phyloP scores from a whole-genome alignment of 2,329 filamentous ascomycete genomes.

The Fusarium brevicatenulatum region DNA sequence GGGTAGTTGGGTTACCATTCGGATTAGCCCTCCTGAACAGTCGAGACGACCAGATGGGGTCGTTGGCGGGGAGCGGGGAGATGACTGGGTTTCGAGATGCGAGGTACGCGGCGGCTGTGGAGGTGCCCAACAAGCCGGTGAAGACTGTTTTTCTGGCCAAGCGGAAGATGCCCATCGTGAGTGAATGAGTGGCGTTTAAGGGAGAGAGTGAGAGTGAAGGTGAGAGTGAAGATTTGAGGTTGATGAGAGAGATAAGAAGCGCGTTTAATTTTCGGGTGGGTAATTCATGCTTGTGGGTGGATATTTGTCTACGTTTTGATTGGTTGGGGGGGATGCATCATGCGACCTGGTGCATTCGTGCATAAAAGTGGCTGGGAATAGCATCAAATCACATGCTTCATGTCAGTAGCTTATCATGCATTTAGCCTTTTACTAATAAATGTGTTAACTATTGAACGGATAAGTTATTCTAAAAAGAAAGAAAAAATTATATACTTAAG shows the following conservation, averaged over 20 bases:
- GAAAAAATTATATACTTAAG: too few relatives aligned
- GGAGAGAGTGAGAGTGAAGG: neutral
- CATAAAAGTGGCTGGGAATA: conserved; percentile 10
- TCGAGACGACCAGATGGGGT: conserved; percentile 69
- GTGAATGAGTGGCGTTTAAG: neutral
- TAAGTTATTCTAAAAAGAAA: too few relatives aligned
- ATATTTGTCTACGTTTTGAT: conserved; percentile 7
- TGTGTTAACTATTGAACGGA: too few relatives aligned
- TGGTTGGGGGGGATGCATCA: neutral
- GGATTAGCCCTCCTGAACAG: conserved; percentile 70
- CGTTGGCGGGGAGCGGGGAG: conserved; percentile 65
- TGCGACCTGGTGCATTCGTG: conserved; percentile 8
- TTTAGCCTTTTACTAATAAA: too few relatives aligned
- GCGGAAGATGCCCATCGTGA: conserved; percentile 64
- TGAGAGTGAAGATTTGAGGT: neutral
- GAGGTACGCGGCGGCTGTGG: conserved; percentile 59
- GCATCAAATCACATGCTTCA: neutral
- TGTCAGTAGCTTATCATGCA: neutral
- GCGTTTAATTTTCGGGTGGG: conserved; percentile 22
- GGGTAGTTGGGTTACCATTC: conserved; percentile 67
- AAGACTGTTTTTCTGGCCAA: conserved; percentile 59
- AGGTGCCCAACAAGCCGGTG: conserved; percentile 59
- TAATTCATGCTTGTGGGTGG: conserved; percentile 6
- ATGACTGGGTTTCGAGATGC: conserved; percentile 65
- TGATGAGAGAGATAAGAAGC: conserved; percentile 28